Evolutionary conservation across 1,284 basidiomycete species (phyloP).

Genomic region (Exobasidium cylindrosporum): DNA sequence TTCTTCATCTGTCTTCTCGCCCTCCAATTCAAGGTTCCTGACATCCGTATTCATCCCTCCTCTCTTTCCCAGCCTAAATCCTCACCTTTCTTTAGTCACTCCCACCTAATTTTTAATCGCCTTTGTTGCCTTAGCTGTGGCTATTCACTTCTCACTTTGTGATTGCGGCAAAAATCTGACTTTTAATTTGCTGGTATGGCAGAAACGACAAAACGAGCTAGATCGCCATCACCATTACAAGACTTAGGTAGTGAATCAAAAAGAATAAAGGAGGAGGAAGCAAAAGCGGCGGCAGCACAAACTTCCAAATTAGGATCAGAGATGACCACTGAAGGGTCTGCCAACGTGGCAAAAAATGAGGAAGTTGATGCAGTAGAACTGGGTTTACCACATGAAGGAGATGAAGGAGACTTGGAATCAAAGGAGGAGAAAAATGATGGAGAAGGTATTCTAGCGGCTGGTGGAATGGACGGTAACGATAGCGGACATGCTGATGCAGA

Average conservation of each 20-base stretch:
- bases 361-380: constrained; percentile 40
- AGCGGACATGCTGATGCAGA: constrained; percentile 15
- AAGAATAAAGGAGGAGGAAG: constrained; percentile 26
- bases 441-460: neutral
- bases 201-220: constrained; percentile 40
- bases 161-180: neutral
- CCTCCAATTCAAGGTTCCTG: too few species aligned
- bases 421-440: constrained; percentile 15
- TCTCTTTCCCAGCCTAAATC: neutral
- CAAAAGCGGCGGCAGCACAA: constrained; percentile 19
- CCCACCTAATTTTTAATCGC: neutral
- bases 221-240: constrained; percentile 31
- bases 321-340: constrained; percentile 7
- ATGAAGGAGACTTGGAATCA: constrained; percentile 23
- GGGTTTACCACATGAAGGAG: constrained; percentile 26
- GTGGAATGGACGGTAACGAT: neutral
- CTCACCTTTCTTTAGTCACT: neutral
- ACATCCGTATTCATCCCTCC: neutral
- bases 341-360: constrained; percentile 13
- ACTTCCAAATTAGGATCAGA: neutral
- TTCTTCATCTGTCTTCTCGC: too few species aligned
- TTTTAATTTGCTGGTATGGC: constrained; percentile 26
- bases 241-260: constrained; percentile 27
- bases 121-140: neutral
- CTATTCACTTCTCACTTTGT: neutral